Base-by-base conservation (phyloP, 805 yeast species). In the Ogataea wickerhamii region DNA sequence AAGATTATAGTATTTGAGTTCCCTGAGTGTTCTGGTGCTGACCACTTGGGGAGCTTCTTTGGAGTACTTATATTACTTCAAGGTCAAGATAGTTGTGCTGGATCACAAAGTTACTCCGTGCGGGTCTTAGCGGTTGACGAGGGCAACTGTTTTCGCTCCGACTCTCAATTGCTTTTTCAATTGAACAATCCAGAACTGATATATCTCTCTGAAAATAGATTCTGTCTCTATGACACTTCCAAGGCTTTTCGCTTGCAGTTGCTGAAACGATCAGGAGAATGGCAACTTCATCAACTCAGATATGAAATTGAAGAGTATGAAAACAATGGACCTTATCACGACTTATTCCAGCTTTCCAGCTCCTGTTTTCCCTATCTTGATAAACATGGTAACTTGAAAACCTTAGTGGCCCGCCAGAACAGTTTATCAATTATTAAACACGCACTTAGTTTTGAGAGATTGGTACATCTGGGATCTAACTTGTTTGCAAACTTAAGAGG, bases 1-100 rank as follows among this genome's bases (percentile, higher is more conserved):
- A 5, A n/a, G 11, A 6, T 32, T 13, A 21, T 8, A 14, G 11
- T 26, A 20, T 7, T 32, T 6, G 25, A 8, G 3, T 24, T 38
- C 6, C 35, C 36, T 13, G 17, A 28, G 5, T 25, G 19, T 8
- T 16, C 16, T 18, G 19, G 29, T 14, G 26, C 12, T 20, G 40
- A 37, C 20, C n/a, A 34, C 11, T 13, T 27, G 19, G 32, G 23
- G 4, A 36, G 39, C 22, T 11, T 4, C 11, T 19, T 4, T 16
- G 39, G 39, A 6, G 13, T 36, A 5, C 18, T 36, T 7, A 25
- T 23, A 3, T 17, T 36, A 18, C 12, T 22, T 11, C 21, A 35
- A 35, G 21, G 11, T 14, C n/a, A 11, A 5, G 18, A 21, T 8
- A 13, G 8, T 8, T 8, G 29, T 13, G 29, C 7, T 26, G 29